Evolutionary conservation across 192 early-diverging fungal genomes (phyloP).

Genomic region (Coemansia sp.): DNA sequence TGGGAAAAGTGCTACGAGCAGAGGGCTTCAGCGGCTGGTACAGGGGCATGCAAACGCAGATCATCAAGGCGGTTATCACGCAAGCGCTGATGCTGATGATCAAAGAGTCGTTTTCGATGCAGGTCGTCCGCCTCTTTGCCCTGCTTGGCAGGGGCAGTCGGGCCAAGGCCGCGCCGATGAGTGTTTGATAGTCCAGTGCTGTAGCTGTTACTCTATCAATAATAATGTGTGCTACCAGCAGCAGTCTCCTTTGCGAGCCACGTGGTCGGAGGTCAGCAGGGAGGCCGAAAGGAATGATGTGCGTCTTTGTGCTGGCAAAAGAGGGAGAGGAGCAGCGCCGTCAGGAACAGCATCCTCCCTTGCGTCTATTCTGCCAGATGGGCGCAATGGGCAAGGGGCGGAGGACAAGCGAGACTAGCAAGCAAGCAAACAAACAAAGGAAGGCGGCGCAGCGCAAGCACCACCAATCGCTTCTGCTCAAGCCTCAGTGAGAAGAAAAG

Average conservation of each 20-base stretch:
- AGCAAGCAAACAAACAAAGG: neutral
- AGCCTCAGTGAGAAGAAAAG: neutral
- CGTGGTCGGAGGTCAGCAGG: neutral
- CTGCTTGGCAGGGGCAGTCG: constrained; percentile 12
- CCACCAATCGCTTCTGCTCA: neutral
- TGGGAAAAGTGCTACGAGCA: constrained; percentile 72
- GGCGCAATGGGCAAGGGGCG: neutral
- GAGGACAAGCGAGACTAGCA: neutral
- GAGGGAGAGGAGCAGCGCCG: neutral
- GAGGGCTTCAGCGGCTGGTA: constrained; percentile 93
- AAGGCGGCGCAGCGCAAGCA: neutral
- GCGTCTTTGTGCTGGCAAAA: neutral
- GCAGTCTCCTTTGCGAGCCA: neutral
- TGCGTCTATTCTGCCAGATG: too few relatives aligned
- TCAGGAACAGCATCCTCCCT: neutral
- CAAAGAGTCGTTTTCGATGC: constrained; percentile 85
- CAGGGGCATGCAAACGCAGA: constrained; percentile 96
- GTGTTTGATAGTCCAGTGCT: neutral
- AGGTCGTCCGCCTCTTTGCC: constrained; percentile 41
- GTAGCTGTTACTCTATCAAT: neutral
- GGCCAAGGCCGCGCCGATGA: neutral
- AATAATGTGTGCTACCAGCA: too few relatives aligned
- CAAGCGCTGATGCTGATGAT: constrained; percentile 98
- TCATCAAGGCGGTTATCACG: constrained; percentile 98
- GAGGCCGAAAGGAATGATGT: neutral